These are phyloP conservation scores for Botrytis cinerea DNA, from an alignment of 2,329 filamentous ascomycete species.

Conservation along the genomic window DNA sequence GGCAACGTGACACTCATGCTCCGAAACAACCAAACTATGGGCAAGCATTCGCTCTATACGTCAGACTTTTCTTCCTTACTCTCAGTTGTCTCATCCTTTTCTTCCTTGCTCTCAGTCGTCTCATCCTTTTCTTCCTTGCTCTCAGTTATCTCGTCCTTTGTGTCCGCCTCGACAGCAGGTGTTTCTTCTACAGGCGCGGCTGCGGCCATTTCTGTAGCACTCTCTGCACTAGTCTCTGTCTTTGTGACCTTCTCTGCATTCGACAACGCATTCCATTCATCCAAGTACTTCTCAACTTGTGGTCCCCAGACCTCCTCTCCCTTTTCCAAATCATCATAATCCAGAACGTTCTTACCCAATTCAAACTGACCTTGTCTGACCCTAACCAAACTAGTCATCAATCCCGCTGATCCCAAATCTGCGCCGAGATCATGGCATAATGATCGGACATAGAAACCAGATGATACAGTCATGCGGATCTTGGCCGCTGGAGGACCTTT, in stretches of 20 bases:
- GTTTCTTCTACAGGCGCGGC: background rate
- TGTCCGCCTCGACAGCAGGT: background rate
- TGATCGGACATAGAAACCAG: constrained; percentile 94
- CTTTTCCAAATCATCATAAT: constrained; percentile 73
- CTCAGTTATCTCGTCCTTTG: background rate
- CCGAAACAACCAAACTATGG: background rate
- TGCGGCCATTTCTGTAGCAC: background rate
- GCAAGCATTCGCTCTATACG: background rate
- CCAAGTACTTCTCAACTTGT: constrained; percentile 62
- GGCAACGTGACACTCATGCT: background rate
- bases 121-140: background rate
- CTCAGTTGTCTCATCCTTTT: background rate
- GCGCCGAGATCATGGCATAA: constrained; percentile 89
- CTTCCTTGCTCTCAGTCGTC: background rate
- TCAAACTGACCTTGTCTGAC: constrained; percentile 80
- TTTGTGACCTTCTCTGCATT: background rate
- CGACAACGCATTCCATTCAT: constrained; percentile 35
- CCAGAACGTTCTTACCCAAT: constrained; percentile 72
- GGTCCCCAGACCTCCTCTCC: constrained; percentile 84
- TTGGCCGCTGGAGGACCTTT: constrained; percentile 72
- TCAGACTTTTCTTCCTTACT: background rate
- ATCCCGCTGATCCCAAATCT: constrained; percentile 75
- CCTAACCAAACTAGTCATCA: constrained; percentile 84
- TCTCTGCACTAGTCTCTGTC: background rate
- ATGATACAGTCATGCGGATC: constrained; percentile 89